Conservation (phyloP, 495 filamentous ascomycete genomes). For the Aspergillus ostianus region DNA sequence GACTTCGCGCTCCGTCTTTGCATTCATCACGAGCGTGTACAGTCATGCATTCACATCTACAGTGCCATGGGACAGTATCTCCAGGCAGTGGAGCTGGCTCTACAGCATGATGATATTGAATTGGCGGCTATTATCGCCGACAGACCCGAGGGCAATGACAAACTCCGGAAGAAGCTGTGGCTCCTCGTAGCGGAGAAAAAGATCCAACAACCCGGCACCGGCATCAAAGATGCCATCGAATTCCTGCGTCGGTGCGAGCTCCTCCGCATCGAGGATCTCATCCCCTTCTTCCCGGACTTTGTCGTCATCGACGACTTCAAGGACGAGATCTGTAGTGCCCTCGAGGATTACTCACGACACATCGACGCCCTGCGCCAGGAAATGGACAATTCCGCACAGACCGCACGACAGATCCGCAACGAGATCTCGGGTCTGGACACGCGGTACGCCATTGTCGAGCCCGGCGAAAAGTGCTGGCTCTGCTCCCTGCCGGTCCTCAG, state of each 20-base stretch:
- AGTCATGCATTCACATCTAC: constrained; percentile 95
- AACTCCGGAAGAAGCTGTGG: constrained; percentile 93
- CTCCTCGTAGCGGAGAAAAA: constrained; percentile 90
- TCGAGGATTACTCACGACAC: constrained; percentile 86
- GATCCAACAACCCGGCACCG: constrained; percentile 70
- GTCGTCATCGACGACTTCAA: constrained; percentile 99
- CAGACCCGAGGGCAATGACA: constrained; percentile 68
- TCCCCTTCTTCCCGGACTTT: constrained; percentile 98
- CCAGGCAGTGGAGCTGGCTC: constrained; percentile 86
- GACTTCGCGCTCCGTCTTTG: constrained; percentile 96
- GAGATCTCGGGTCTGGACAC: constrained; percentile 83
- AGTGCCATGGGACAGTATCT: constrained; percentile 90
- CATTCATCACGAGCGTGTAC: constrained; percentile 87
- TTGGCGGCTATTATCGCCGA: constrained; percentile 90
- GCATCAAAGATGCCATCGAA: constrained; percentile 93
- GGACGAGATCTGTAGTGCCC: constrained; percentile 89
- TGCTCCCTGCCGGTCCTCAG: constrained; percentile 83
- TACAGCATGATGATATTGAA: constrained; percentile 84
- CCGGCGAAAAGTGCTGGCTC: constrained; percentile 87
- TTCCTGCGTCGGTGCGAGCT: constrained; percentile 90
- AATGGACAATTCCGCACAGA: constrained; percentile 90
- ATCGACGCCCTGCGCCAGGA: constrained; percentile 89
- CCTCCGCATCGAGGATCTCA: constrained; percentile 91
- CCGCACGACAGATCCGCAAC: constrained; percentile 81
- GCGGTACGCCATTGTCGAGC: constrained; percentile 94